phyloP scores from a whole-genome alignment of 2,329 filamentous ascomycete species.

The Apiospora aurea region DNA sequence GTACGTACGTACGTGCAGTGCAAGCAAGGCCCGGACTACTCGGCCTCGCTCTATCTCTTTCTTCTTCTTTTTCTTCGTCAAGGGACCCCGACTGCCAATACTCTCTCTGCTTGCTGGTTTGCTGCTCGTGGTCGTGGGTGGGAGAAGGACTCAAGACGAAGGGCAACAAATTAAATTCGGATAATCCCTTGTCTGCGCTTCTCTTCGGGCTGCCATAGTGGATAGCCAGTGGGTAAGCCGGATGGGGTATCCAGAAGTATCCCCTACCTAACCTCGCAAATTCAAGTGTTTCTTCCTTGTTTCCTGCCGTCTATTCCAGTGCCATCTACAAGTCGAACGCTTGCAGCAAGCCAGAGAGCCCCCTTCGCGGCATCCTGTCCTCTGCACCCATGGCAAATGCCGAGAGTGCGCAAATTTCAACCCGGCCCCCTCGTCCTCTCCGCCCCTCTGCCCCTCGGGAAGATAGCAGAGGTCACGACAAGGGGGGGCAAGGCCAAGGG shows the following conservation, averaged over 20 bases:
- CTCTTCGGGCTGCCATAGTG: slow-evolving; percentile 21
- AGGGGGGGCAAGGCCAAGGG: background rate
- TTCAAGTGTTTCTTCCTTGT: slow-evolving; percentile 9
- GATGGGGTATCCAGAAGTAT: slow-evolving; percentile 5
- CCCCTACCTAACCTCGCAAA: slow-evolving; percentile 21
- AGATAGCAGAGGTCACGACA: slow-evolving; percentile 1
- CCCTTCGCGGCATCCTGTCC: background rate
- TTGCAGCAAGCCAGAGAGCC: background rate
- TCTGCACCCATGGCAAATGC: background rate
- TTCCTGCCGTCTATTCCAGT: slow-evolving; percentile 1
- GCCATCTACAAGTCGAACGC: background rate
- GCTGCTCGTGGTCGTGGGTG: background rate
- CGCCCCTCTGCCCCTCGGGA: background rate
- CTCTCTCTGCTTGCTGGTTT: background rate
- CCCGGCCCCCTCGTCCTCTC: background rate
- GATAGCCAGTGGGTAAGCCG: slow-evolving; percentile 10
- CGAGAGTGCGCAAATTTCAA: background rate
- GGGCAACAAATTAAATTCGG: slow-evolving; percentile 21
- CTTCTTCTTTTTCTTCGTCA: background rate
- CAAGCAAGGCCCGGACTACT: background rate
- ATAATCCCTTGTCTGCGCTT: slow-evolving; percentile 18
- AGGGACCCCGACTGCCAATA: slow-evolving; percentile 12
- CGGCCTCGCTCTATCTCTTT: background rate
- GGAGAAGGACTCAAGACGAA: background rate
- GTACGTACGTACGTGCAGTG: too few relatives aligned